These are phyloP conservation scores for Suhomyces sp. DNA, from an alignment of 805 yeast genomes.

Conservation along the genomic window DNA sequence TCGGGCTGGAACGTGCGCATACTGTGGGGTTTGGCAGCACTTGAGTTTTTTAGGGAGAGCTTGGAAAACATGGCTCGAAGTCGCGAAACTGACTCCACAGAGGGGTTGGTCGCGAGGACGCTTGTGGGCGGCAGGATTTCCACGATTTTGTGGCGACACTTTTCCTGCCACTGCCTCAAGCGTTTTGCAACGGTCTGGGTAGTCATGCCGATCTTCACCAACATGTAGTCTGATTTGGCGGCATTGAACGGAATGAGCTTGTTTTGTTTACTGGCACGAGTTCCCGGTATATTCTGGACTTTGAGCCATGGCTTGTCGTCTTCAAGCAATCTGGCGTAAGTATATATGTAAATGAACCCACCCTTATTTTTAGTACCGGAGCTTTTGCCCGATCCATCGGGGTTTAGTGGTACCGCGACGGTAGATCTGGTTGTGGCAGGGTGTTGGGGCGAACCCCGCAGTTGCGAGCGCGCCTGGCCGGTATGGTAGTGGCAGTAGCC, in stretches of 20 bases:
- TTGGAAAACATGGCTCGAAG: background rate
- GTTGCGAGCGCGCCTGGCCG: background rate
- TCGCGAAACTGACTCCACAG: background rate
- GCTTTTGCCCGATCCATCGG: background rate
- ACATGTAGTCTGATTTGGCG: slow-evolving; percentile 31
- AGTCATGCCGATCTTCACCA: slow-evolving; percentile 55
- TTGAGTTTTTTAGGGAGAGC: background rate
- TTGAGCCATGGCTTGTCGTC: slow-evolving; percentile 36
- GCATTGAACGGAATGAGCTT: slow-evolving; percentile 36
- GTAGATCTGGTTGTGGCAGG: background rate
- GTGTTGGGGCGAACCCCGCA: background rate
- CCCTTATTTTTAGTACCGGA: slow-evolving; percentile 5
- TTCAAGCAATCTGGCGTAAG: slow-evolving; percentile 38
- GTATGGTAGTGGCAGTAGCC: slow-evolving; percentile 37
- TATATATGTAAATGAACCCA: slow-evolving; percentile 52
- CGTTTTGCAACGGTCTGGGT: slow-evolving; percentile 42
- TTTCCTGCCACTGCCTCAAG: slow-evolving; percentile 50
- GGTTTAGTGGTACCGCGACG: background rate
- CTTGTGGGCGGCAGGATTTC: slow-evolving; percentile 17
- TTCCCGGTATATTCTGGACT: slow-evolving; percentile 28
- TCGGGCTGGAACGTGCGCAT: slow-evolving; percentile 3
- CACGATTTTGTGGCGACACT: slow-evolving; percentile 47
- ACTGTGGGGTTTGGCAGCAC: background rate
- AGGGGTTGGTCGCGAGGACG: background rate
- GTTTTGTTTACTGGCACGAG: slow-evolving; percentile 10